Evolutionary conservation across 148 eudicot species (phyloP).

Genomic region (Silene uniflora): DNA sequence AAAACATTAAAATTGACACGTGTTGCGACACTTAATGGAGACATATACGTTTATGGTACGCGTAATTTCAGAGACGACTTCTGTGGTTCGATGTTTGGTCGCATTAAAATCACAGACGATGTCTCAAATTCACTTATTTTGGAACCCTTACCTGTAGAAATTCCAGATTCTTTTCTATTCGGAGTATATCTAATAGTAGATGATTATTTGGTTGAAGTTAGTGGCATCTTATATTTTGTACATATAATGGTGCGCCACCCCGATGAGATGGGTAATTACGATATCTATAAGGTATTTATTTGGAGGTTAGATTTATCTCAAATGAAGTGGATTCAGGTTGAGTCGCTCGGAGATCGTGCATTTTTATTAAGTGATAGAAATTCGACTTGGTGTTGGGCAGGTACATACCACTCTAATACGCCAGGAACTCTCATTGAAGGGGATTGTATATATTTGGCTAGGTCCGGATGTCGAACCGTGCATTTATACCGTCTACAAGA

Average conservation of each 20-base stretch:
- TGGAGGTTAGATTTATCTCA: not conserved
- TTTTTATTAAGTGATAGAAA: not conserved
- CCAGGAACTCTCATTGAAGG: not conserved
- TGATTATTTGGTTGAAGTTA: not conserved
- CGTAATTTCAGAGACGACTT: too few species aligned
- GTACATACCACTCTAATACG: not conserved
- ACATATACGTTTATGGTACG: too few species aligned
- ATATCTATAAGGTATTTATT: not conserved
- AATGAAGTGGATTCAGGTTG: slow-evolving; percentile 3
- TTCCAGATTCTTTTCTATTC: not conserved
- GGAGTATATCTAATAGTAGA: not conserved
- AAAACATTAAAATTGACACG: too few species aligned
- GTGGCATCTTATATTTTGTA: not conserved
- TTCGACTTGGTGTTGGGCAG: slow-evolving; percentile 11
- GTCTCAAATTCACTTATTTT: not conserved
- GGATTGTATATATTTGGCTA: slow-evolving; percentile 5
- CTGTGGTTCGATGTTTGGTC: not conserved
- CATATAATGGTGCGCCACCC: not conserved
- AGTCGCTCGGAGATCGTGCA: not conserved
- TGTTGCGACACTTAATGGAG: too few species aligned
- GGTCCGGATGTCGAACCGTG: not conserved
- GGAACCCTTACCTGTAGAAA: not conserved
- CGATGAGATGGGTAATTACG: not conserved
- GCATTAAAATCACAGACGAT: not conserved
- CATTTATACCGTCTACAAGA: slow-evolving; percentile 10